Evolutionary conservation across 306 rosid genomes (phyloP), one percentile per base, ranked within the genome.

Genomic region (Fragaria nilgerrensis): DNA sequence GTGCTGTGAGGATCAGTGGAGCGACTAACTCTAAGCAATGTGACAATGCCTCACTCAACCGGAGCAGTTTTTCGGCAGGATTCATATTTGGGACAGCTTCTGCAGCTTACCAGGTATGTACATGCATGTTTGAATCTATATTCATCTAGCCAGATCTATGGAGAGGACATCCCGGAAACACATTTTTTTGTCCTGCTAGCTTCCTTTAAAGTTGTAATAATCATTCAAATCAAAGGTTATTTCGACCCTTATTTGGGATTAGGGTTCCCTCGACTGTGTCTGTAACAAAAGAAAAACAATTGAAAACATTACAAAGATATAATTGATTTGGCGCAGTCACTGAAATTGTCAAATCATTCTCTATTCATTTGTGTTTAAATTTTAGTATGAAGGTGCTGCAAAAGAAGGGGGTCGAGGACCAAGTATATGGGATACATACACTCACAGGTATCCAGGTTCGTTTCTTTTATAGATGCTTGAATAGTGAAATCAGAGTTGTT

Each of bases 11-110:
- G 29, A 23, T 48, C 61, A 56, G 72, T 0, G 70, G 32, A 22
- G 45, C 49, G 2, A 72, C 8, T 25, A 59, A 12, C 41, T 14
- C 63, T 0, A 7, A 82, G 62, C 19, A 77, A 63, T 12, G 43
- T 22, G 83, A 77, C 4, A 39, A 70, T 72, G 56, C 78, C 49
- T 59, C 78, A 0, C 68, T 88, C 39, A 84, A 84, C 37, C 80
- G 89, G 7, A 76, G 23, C 15, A 81, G 80, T 55, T 88, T 85
- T 66, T 89, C 89, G 17, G 36, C 45, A 12, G 70, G 70, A 8
- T 70, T 70, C 61, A 0, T 49, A 16, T 19, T 70, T 17, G 75
- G 75, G 27, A 32, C 75, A 27, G 75, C 62, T 70, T 27, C 62
- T 2, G 25, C 75, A 1, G 39, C 75, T 50, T 72, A 50, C 45